Evolutionary conservation across 495 filamentous ascomycete species (phyloP), one percentile per base, ranked within the genome.

Genomic region (Elasticomyces elasticus): DNA sequence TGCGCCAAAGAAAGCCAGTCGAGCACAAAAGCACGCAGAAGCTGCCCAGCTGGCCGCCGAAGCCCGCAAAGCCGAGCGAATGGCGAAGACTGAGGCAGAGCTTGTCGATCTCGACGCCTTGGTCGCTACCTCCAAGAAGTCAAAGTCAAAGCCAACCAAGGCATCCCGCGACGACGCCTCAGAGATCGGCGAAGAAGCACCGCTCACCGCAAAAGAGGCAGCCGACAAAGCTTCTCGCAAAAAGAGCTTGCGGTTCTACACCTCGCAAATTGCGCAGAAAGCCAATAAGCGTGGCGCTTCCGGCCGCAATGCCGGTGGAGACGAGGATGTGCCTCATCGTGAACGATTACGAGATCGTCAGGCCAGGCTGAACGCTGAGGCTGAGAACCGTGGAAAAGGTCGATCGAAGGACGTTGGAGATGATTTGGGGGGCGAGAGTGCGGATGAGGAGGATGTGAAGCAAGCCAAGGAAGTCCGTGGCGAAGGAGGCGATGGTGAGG

Each of bases 211-310:
- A 1, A 68, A 74, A 25, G 84, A 87, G 53, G 83, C 84, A 0
- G 84, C 83, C 47, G 86, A 92, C 55, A 98, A 97, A 70, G 85
- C 81, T 2, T 74, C 76, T 45, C 83, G 84, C 62, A 94, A 89
- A 74, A 92, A 90, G 70, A 86, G 76, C 56, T 80, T 98, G 35
- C 83, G 87, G 50, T 98, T 98, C 72, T 96, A 98, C 76, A 95
- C 94, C 23, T 92, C 88, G 5, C 92, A 97, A 64, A 86, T 97
- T 51, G 84, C 86, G 25, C 89, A 95, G 65, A 95, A 95, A 69
- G 78, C 85, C 52, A 90, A 86, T 70, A 89, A 86, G 62, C 87
- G 92, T 30, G 82, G 75, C 4, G 81, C 74, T n/a, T 87, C 87
- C 23, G 87, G 86, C 49, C 79, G 82, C 48, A 84, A 91, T 40